phyloP scores from a whole-genome alignment of 129 eudicot species.

The Flaveria robusta region DNA sequence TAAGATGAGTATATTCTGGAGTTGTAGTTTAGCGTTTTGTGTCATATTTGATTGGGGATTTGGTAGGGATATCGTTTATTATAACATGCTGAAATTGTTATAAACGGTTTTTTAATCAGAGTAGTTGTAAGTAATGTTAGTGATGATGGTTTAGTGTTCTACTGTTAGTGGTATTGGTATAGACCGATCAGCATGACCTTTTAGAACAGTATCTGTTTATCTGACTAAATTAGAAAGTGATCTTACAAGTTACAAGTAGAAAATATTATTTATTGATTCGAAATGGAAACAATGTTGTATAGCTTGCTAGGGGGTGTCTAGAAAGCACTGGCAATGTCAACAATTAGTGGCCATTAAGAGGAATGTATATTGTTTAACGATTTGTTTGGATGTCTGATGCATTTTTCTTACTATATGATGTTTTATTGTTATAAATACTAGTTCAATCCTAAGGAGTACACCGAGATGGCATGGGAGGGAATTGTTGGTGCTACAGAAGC shows the following conservation, averaged over 20 bases:
- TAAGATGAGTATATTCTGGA: not conserved
- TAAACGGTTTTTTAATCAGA: too few relatives aligned
- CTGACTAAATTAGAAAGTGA: not conserved
- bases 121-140: not conserved
- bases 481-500: conserved; percentile 76
- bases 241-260: not conserved
- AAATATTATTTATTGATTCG: not conserved
- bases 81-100: not conserved
- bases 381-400: not conserved
- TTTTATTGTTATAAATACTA: conserved; percentile 25
- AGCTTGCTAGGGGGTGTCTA: not conserved
- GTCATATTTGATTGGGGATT: not conserved
- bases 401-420: not conserved
- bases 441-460: conserved; percentile 66
- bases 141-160: not conserved
- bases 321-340: not conserved
- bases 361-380: not conserved
- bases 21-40: not conserved
- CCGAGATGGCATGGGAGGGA: conserved; percentile 99
- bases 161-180: not conserved
- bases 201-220: not conserved
- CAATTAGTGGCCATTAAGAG: not conserved
- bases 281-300: not conserved
- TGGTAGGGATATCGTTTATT: not conserved
- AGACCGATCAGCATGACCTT: not conserved